Conservation (phyloP, 2,329 filamentous ascomycete species). For the Remersonia thermophila region DNA sequence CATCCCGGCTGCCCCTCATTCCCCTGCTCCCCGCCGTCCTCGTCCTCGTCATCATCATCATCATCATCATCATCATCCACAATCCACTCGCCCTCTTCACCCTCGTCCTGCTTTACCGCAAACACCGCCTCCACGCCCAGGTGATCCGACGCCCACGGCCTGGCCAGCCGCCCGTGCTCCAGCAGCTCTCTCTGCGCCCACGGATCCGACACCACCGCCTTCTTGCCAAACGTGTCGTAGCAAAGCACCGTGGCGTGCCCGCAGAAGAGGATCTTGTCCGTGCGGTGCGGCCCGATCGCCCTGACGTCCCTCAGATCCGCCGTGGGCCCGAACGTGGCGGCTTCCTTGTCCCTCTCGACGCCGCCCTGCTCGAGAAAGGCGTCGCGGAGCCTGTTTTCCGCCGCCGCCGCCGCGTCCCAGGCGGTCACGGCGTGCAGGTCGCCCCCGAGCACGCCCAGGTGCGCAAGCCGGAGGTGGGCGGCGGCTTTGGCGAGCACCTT, state of each 20-base stretch:
- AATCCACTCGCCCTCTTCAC: background rate
- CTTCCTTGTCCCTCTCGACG: slow-evolving; percentile 35
- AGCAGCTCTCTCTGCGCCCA: too few species aligned
- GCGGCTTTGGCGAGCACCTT: too few species aligned
- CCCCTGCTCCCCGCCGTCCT: background rate
- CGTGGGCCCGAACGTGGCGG: slow-evolving; percentile 48
- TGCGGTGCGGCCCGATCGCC: slow-evolving; percentile 36
- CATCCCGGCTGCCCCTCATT: too few species aligned
- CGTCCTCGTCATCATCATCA: background rate
- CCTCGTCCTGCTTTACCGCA: background rate
- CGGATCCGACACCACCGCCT: too few species aligned
- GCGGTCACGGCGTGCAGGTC: slow-evolving; percentile 47
- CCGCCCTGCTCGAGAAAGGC: slow-evolving; percentile 40
- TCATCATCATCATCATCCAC: too few species aligned
- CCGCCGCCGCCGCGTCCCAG: slow-evolving; percentile 36
- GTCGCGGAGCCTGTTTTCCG: slow-evolving; percentile 36
- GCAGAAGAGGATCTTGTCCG: slow-evolving; percentile 46
- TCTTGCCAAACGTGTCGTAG: too few species aligned
- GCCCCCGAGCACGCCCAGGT: slow-evolving; percentile 36
- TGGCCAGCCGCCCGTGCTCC: too few species aligned
- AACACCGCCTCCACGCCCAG: slow-evolving; percentile 28
- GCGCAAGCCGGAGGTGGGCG: too few species aligned
- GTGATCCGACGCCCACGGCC: slow-evolving; percentile 40
- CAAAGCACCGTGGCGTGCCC: too few species aligned
- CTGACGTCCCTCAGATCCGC: slow-evolving; percentile 25